Conservation (phyloP, 345 rosid species). For the Brassica rapa region DNA sequence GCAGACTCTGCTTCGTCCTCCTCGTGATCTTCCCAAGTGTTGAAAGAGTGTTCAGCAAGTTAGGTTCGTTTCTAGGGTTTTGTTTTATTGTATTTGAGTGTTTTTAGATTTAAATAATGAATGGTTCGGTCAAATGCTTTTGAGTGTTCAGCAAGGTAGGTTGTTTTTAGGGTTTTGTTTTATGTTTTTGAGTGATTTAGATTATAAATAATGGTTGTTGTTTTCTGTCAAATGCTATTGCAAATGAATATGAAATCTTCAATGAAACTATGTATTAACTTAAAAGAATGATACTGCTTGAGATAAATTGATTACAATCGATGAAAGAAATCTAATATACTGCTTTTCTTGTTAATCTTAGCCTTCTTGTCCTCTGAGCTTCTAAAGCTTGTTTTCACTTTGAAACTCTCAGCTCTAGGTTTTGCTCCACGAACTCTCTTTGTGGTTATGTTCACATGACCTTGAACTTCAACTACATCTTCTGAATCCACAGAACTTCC, state of each 20-base stretch:
- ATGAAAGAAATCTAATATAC: constrained; percentile 26
- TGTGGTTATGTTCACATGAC: constrained; percentile 56
- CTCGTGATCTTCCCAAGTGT: constrained; percentile 60
- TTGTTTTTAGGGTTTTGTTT: neutral
- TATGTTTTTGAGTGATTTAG: neutral
- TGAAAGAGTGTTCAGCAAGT: constrained; percentile 18
- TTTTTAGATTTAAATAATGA: too few relatives aligned
- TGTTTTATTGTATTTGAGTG: neutral
- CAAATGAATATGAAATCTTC: neutral
- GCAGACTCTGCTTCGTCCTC: constrained; percentile 54
- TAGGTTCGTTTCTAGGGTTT: constrained; percentile 4
- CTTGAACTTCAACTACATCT: constrained; percentile 45
- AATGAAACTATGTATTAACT: neutral
- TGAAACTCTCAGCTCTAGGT: constrained; percentile 36
- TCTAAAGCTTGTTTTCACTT: constrained; percentile 42
- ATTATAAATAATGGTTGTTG: neutral
- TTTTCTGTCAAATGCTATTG: neutral
- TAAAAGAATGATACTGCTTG: too few relatives aligned
- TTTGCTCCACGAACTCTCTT: constrained; percentile 33
- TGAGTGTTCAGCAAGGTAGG: neutral
- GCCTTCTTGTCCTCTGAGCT: constrained; percentile 41
- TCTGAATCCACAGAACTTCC: neutral
- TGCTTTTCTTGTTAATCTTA: constrained; percentile 29
- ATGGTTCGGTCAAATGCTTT: neutral
- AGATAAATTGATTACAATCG: neutral